A percentile compares a stretch with the other conserved stretches of the same genome.
Conservation (phyloP, 148 eudicot species). For the Tetragonia tetragonoides region DNA sequence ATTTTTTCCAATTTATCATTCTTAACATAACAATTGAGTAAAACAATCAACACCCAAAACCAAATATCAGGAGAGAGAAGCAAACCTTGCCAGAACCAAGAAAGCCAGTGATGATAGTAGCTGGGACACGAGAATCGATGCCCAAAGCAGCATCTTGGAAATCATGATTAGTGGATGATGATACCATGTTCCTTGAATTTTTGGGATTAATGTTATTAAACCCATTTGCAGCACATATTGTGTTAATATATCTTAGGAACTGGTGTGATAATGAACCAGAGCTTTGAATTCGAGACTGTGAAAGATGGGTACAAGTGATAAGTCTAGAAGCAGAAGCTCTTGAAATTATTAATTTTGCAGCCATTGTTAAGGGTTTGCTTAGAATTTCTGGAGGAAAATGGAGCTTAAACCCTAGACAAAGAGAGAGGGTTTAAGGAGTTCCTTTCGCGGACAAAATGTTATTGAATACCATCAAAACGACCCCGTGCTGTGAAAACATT, state of each 20-base stretch:
- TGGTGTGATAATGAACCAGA: slow-evolving; percentile 3
- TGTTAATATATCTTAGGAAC: slow-evolving; percentile 27
- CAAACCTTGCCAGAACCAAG: slow-evolving; percentile 96
- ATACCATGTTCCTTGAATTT: slow-evolving; percentile 32
- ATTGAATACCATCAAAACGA: no score
- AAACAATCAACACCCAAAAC: neutral
- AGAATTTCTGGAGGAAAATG: neutral
- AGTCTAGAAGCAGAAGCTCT: slow-evolving; percentile 18
- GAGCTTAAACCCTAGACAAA: slow-evolving; percentile 28
- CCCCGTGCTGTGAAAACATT: no score
- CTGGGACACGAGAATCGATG: slow-evolving; percentile 68
- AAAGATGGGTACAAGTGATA: neutral
- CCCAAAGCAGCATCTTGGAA: slow-evolving; percentile 37
- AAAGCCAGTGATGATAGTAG: slow-evolving; percentile 87
- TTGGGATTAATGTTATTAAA: neutral
- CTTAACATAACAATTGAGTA: neutral
- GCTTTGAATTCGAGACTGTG: slow-evolving; percentile 7
- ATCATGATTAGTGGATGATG: slow-evolving; percentile 37
- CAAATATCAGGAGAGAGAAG: neutral
- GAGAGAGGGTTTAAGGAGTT: slow-evolving; percentile 20
- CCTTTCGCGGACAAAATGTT: neutral
- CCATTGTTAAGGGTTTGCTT: slow-evolving; percentile 13
- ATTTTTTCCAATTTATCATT: neutral
- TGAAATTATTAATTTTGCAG: slow-evolving; percentile 26
- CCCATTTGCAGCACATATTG: slow-evolving; percentile 6